Base-by-base conservation (phyloP, 805 yeast species). In the Huiozyma naganishii region DNA sequence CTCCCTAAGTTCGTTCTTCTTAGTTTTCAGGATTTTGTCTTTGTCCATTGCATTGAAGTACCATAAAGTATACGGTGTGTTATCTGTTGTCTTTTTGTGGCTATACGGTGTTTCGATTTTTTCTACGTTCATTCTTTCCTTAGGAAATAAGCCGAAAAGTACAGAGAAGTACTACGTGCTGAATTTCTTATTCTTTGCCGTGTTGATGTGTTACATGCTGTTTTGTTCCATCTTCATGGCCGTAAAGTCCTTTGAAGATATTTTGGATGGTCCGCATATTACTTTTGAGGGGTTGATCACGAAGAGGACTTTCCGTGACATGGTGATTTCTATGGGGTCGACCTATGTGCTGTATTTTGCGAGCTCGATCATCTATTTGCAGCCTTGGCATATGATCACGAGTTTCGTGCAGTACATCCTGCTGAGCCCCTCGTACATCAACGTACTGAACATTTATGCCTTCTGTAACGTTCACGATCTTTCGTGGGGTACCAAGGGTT, bases 401-500 rank as follows among this genome's bases (percentile, higher is more conserved):
- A 80, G 92, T 41, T 84, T 88, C 61, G 53, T 76, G 27, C 98
- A 90, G 64, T 90, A 90, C 59, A 62, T 90, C 46, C 64, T 90
- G 48, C 64, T 90, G 45, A 79, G 89, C 49, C 98, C 98, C 0
- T 77, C 94, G 0, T 92, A 89, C 62, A 80, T 88, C 64, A 89
- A 90, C 57, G 90, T 89, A 42, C 70, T 90, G 58, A 88, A 87
- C 62, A 90, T 90, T 48, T 90, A 90, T 65, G 95, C 97, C 2
- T 89, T 90, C 62, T 89, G 97, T 69, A 90, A 90, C 64, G 82
- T 90, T 48, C 95, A 90, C 62, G 98, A 90, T 68, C 80, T 90
- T 40, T 84, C 96, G 6, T 90, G 97, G 97, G 97, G 97, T 61
- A 90, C 95, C 4, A 86, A 89, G 62, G 95, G 95, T 40, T 86